Evolutionary conservation across 2,329 filamentous ascomycete species (phyloP), one percentile per base, ranked within the genome.

Genomic region (Sporothrix dimorphospora): DNA sequence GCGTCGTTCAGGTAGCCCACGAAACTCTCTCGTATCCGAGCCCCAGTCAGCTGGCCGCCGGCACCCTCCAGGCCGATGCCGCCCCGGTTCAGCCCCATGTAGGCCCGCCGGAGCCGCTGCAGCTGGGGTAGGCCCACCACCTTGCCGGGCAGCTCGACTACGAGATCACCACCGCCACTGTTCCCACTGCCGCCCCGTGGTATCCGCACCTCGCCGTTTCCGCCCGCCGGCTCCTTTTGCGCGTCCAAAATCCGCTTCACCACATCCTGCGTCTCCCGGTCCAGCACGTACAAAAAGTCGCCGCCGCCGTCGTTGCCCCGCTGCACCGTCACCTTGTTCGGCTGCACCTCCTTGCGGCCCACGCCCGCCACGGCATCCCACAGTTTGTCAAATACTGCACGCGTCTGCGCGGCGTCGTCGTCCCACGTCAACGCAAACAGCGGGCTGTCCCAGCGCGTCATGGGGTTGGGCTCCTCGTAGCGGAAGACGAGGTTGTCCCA

Each of bases 391-490:
- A 89, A 91, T 1, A 87, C 85, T 73, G 82, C 80, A 42, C 76
- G 80, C 11, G 85, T 79, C 77, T 89, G 89, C n/a, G 86, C 86
- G 72, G 86, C 85, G 71, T 87, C 87, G 79, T 97, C 93, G 59
- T 94, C 90, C 85, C 91, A 92, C 12, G 93, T 86, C 0, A 96
- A 85, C 4, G 91, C 91, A 81, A 95, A 96, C 2, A 96, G 85
- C 1, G 93, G 93, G 71, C 90, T 92, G 79, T 97, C 93, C 93
- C 93, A 97, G 57, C 92, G 84, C 2, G 88, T 91, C 92, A 95
- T 94, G 27, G 90, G 88, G 79, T 95, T 96, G 16, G 93, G 93
- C 81, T 97, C 93, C 81, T 97, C 93, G 79, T 94, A 94, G 71
- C 93, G 86, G 79, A 93, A 95, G 45, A 94, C 88, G 12, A 94